Evolutionary conservation across 371 early-diverging fungal species (phyloP), one percentile per base, ranked within the genome.

Genomic region (Mycotypha africana): DNA sequence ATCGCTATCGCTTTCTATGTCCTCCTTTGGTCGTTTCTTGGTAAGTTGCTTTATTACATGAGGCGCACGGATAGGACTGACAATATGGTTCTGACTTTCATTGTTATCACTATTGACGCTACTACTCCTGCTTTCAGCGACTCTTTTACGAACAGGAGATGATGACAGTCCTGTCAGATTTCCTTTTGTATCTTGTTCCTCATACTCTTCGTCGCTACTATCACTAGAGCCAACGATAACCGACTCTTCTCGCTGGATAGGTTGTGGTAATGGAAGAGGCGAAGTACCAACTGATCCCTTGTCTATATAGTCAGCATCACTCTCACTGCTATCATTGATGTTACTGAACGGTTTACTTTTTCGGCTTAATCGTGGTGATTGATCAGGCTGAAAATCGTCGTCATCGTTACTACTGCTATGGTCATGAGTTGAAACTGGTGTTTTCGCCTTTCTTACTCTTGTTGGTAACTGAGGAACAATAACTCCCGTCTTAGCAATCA

Each of bases 171-270:
- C 28, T 28, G 36, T 26, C 10, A 55, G 32, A 12, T 30, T 19
- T 16, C 31, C 45, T 23, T 45, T 46, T 3, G 21, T 26, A 14
- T 36, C 45, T 36, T 47, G 49, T 19, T 58, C 55, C 8, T 51
- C 58, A 30, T 63, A 53, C 39, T 61, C 67, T 26, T 55, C 52
- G 12, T 44, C 56, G 42, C 34, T 26, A 8, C n/a, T 10, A 4
- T 39, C 16, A 17, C 26, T 14, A 15, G 21, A 22, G 38, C 24
- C 24, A 14, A 21, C 38, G 16, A 26, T 17, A 23, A 19, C 4
- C 4, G 41, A 11, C 3, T 26, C 24, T 11, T 16, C 8, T 12
- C 41, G 41, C 28, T 41, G n/a, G n/a, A n/a, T n/a, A n/a, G n/a
- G n/a, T n/a, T n/a, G n/a, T n/a, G n/a, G n/a, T n/a, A n/a, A n/a